Evolutionary conservation across 2,329 filamentous ascomycete genomes (phyloP).

Genomic region (Epichloe festucae): DNA sequence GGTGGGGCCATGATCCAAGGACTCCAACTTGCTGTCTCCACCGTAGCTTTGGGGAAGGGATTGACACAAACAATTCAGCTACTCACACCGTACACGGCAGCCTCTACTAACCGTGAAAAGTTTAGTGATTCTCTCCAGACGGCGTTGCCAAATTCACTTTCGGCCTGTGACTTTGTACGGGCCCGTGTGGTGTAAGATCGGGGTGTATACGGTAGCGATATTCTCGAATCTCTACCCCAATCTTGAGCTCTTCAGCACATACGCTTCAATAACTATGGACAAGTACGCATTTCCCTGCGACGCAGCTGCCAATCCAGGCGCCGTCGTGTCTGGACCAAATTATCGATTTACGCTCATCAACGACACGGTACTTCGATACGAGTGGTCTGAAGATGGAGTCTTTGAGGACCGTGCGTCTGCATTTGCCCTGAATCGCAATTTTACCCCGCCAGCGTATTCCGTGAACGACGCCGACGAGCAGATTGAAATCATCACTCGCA

Average conservation of each 20-base stretch:
- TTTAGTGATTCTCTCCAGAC: too few relatives aligned
- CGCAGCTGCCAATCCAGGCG: conserved; percentile 1
- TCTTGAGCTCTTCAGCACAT: background rate
- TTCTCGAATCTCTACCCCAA: too few relatives aligned
- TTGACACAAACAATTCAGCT: too few relatives aligned
- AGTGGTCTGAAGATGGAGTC: conserved; percentile 44
- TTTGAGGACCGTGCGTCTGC: conserved; percentile 51
- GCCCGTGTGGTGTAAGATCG: too few relatives aligned
- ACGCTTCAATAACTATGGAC: background rate
- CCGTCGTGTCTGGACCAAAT: conserved; percentile 11
- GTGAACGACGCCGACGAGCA: conserved; percentile 30
- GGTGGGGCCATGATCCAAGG: too few relatives aligned
- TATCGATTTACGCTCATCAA: conserved; percentile 49
- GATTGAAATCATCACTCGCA: conserved; percentile 41
- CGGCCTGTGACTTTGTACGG: too few relatives aligned
- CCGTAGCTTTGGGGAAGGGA: too few relatives aligned
- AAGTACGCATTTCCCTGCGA: conserved; percentile 3
- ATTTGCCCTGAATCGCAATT: conserved; percentile 40
- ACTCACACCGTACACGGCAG: too few relatives aligned
- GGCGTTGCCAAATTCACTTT: too few relatives aligned
- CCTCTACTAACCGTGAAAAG: too few relatives aligned
- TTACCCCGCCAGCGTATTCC: conserved; percentile 28
- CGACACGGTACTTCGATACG: conserved; percentile 43
- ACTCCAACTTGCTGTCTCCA: too few relatives aligned
- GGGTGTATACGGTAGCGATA: too few relatives aligned